Evolutionary conservation across 805 yeast genomes (phyloP).

Genomic region (Lipomyces anomalus): DNA sequence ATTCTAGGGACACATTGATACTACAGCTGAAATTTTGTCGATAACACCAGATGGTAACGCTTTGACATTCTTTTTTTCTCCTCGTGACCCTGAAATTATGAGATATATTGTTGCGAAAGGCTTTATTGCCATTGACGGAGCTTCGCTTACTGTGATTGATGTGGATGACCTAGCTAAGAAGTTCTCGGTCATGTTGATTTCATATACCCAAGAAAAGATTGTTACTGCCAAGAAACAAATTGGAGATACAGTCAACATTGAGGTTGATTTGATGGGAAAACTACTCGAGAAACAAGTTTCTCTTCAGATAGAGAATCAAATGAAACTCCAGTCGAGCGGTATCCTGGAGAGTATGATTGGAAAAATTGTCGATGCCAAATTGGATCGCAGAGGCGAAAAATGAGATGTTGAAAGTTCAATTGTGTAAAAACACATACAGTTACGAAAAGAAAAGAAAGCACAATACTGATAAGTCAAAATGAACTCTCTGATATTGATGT

Average conservation of each 20-base stretch:
- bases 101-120: conserved; percentile 92
- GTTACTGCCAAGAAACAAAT: conserved; percentile 55
- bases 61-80: conserved; percentile 68
- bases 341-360: conserved; percentile 47
- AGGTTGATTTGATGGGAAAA: conserved; percentile 93
- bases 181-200: conserved; percentile 85
- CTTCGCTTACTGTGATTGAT: conserved; percentile 78
- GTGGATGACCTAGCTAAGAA: conserved; percentile 52
- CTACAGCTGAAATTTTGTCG: conserved; percentile 61
- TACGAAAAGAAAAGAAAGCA: too few species aligned
- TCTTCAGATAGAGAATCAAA: conserved; percentile 41
- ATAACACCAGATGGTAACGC: conserved; percentile 64
- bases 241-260: conserved; percentile 74
- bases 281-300: conserved; percentile 79
- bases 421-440: too few species aligned
- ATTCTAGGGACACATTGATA: conserved; percentile 96
- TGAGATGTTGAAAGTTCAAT: too few species aligned
- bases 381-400: conserved; percentile 21
- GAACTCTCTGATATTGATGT: too few species aligned
- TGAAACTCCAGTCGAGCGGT: conserved; percentile 46
- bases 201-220: conserved; percentile 81
- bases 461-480: too few species aligned
- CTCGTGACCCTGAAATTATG: conserved; percentile 37
- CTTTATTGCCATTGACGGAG: conserved; percentile 87
- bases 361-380: conserved; percentile 43